A percentile compares a stretch with the other conserved stretches of the same genome.
phyloP scores from a whole-genome alignment of 1,139 yeast species.

The Kodamaea derodonti region DNA sequence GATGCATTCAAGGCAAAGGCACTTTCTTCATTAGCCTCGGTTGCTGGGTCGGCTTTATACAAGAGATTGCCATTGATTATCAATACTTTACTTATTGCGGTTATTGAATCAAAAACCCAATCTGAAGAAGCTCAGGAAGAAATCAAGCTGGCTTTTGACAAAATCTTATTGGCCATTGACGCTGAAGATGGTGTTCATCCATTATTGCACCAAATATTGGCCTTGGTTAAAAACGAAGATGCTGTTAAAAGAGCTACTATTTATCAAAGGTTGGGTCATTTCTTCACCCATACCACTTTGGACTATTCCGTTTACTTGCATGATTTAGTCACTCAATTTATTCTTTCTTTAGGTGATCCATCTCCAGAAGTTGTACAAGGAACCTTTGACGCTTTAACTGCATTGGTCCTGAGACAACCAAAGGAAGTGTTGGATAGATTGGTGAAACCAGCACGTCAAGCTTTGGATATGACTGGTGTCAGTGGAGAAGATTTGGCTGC shows the following conservation, averaged over 20 bases:
- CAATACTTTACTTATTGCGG: slow-evolving; percentile 64
- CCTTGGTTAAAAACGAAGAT: slow-evolving; percentile 76
- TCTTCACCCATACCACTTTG: slow-evolving; percentile 61
- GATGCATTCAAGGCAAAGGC: slow-evolving; percentile 84
- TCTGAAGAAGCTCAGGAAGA: slow-evolving; percentile 36
- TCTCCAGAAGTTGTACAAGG: slow-evolving; percentile 62
- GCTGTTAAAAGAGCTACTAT: slow-evolving; percentile 61
- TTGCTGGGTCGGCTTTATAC: slow-evolving; percentile 83
- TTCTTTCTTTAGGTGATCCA: slow-evolving; percentile 69
- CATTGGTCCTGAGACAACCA: slow-evolving; percentile 66
- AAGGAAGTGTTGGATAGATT: slow-evolving; percentile 74
- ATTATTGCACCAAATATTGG: slow-evolving; percentile 73
- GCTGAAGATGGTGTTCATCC: slow-evolving; percentile 83
- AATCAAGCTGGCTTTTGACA: slow-evolving; percentile 58
- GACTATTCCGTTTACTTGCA: slow-evolving; percentile 72
- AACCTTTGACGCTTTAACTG: slow-evolving; percentile 64
- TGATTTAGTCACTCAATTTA: slow-evolving; percentile 72
- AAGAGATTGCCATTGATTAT: slow-evolving; percentile 69
- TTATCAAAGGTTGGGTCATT: slow-evolving; percentile 65
- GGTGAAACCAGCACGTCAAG: slow-evolving; percentile 73
- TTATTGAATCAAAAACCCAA: slow-evolving; percentile 34
- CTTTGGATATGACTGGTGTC: slow-evolving; percentile 64
- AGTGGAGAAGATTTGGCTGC: slow-evolving; percentile 69
- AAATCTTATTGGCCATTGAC: slow-evolving; percentile 65
- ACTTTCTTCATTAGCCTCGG: slow-evolving; percentile 82